Base-by-base conservation (phyloP, 1,139 yeast species). In the Taphrina flavorubra region DNA sequence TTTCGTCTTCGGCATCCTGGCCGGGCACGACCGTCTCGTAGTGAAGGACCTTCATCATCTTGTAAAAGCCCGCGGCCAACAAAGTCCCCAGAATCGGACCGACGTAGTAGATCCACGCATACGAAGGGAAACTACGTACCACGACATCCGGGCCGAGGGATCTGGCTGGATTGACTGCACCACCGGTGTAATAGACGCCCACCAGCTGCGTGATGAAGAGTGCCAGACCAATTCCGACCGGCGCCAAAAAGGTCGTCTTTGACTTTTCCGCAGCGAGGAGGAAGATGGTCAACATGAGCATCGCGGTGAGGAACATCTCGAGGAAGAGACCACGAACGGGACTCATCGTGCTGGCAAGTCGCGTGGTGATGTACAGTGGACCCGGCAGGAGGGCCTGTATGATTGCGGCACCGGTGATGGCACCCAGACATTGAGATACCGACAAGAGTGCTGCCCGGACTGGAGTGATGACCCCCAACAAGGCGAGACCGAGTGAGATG, bases 351-450 rank as follows among this genome's bases (percentile, higher is more conserved):
- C 49, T 20, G 11, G 47, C 55, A 11, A 56, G 40, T 31, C 55
- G 44, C 16, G 66, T 55, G 13, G 62, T 55, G 13, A 64, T 44
- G 31, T 55, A 44, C 46, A 64, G 34, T 10, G 61, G 55, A 14
- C 68, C 68, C 2, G 68, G 68, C 46, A 49, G 14, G 34, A 64
- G 18, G 14, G 49, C 61, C 20, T 64, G 61, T 11, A 64, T 49
- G 62, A 92, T 94, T 78, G 91, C 97, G 70, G 96, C 96, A 71
- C 97, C 97, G 74, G 92, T 91, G 87, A 91, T 88, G 79, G 96
- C 96, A 66, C 88, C 97, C 77, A 90, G 79, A 75, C 90, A 78
- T 81, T 91, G 96, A 58, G 92, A 76, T 69, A 86, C 67, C 79
- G 85, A 79, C 86, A 88, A 85, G 69, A 89, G 78, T 51, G 81